phyloP scores from a whole-genome alignment of 2,329 filamentous ascomycete genomes.

The Ascochyta fabae region DNA sequence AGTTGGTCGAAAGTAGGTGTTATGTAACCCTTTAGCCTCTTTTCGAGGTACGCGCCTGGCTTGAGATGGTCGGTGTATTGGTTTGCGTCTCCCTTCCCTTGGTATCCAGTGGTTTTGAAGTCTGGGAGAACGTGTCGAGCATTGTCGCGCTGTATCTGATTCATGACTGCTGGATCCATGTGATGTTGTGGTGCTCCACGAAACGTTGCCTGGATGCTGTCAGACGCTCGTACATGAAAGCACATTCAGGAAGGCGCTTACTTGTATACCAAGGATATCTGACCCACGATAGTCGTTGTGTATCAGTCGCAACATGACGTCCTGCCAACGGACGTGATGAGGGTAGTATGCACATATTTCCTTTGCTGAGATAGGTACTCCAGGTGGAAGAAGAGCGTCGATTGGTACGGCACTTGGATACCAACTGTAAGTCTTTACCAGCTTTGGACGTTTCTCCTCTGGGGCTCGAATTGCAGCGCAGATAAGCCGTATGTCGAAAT shows the following conservation, averaged over 20 bases:
- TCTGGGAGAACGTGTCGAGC: conserved; percentile 14
- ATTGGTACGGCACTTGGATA: conserved; percentile 26
- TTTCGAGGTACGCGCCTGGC: conserved; percentile 11
- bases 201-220: conserved; percentile 11
- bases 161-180: conserved; percentile 15
- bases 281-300: conserved; percentile 29
- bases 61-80: conserved; percentile 21
- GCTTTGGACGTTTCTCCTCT: background rate
- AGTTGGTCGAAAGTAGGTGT: conserved; percentile 34
- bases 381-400: conserved; percentile 35
- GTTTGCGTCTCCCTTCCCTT: conserved; percentile 20
- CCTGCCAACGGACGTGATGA: conserved; percentile 33
- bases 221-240: background rate
- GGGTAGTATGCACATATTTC: conserved; percentile 40
- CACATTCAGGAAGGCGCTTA: background rate
- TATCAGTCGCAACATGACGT: conserved; percentile 30
- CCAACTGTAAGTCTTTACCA: conserved; percentile 18
- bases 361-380: conserved; percentile 32
- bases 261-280: conserved; percentile 33
- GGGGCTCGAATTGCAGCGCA: background rate
- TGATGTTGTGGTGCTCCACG: conserved; percentile 12
- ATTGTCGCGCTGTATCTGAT: conserved; percentile 22
- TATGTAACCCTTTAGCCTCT: conserved; percentile 5
- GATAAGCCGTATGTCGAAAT: background rate
- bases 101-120: conserved; percentile 18